Conservation (phyloP, 208 protist genomes). For the Leishmania lainsoni region DNA sequence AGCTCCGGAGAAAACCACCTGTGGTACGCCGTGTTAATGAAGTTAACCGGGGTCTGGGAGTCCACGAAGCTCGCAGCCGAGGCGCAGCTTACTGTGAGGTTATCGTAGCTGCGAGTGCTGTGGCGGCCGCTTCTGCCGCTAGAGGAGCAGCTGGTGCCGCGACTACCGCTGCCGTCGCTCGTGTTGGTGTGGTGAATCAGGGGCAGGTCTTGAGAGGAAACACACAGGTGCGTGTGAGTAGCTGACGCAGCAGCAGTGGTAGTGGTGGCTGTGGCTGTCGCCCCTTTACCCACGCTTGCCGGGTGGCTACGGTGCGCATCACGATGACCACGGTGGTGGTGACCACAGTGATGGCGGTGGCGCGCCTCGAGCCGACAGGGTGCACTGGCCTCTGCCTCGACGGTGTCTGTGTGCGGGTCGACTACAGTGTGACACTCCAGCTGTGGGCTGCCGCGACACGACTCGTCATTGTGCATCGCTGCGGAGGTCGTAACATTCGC, state of each 20-base stretch:
- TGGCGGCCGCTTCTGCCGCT: neutral
- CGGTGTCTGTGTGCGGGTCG: neutral
- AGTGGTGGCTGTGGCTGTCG: neutral
- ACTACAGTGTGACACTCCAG: neutral
- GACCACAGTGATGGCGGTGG: neutral
- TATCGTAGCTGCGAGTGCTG: constrained; percentile 8
- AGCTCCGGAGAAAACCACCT: constrained; percentile 57
- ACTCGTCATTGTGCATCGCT: neutral
- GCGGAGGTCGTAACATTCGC: neutral
- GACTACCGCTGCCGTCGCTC: neutral
- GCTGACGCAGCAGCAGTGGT: neutral
- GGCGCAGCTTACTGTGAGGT: neutral
- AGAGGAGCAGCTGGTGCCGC: neutral
- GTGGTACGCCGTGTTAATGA: constrained; percentile 50
- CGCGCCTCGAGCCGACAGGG: neutral
- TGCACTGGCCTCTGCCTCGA: neutral
- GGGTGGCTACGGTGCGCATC: neutral
- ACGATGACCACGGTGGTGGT: neutral
- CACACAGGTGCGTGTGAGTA: neutral
- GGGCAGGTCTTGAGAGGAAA: neutral
- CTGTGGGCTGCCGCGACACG: neutral
- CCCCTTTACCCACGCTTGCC: neutral
- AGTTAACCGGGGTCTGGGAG: constrained; percentile 24
- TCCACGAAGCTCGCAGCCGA: neutral
- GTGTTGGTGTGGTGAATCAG: neutral